These are phyloP conservation scores for Fonsecaea pedrosoi DNA, from an alignment of 2,329 filamentous ascomycete genomes.

Conservation along the genomic window DNA sequence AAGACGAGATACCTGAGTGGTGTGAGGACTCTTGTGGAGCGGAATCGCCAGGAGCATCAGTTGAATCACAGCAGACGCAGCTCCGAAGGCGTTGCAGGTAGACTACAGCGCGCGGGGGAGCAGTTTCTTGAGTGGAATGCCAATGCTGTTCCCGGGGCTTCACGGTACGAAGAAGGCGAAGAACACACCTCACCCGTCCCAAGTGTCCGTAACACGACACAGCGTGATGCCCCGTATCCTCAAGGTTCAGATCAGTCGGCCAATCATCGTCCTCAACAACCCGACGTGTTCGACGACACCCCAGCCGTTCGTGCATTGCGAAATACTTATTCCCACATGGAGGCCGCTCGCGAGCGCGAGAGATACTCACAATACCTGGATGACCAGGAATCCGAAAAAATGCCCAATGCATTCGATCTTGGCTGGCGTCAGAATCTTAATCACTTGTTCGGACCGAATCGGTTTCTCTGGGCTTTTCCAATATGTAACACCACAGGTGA, in stretches of 20 bases:
- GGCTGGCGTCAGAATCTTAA: slow-evolving; percentile 79
- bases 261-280: not conserved
- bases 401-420: slow-evolving; percentile 93
- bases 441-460: slow-evolving; percentile 80
- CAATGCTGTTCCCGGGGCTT: slow-evolving; percentile 79
- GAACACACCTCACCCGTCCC: slow-evolving; percentile 52
- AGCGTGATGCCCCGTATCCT: slow-evolving; percentile 11
- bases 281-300: slow-evolving; percentile 27
- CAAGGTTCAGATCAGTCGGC: slow-evolving; percentile 16
- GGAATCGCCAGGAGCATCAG: slow-evolving; percentile 64
- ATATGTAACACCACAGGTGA: slow-evolving; percentile 86
- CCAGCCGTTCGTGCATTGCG: slow-evolving; percentile 58
- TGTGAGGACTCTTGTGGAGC: slow-evolving; percentile 72
- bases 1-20: slow-evolving; percentile 93
- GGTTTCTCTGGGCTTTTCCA: slow-evolving; percentile 78
- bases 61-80: slow-evolving; percentile 49
- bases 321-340: slow-evolving; percentile 50
- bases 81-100: slow-evolving; percentile 40
- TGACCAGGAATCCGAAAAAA: slow-evolving; percentile 82
- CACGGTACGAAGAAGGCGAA: slow-evolving; percentile 81
- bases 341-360: slow-evolving; percentile 68
- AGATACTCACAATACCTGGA: slow-evolving; percentile 84
- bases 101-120: slow-evolving; percentile 68
- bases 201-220: slow-evolving; percentile 28
- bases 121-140: slow-evolving; percentile 82